Base-by-base conservation (phyloP, 176 grass and related monocot species). In the bread wheat (Triticum aestivum) region DNA sequence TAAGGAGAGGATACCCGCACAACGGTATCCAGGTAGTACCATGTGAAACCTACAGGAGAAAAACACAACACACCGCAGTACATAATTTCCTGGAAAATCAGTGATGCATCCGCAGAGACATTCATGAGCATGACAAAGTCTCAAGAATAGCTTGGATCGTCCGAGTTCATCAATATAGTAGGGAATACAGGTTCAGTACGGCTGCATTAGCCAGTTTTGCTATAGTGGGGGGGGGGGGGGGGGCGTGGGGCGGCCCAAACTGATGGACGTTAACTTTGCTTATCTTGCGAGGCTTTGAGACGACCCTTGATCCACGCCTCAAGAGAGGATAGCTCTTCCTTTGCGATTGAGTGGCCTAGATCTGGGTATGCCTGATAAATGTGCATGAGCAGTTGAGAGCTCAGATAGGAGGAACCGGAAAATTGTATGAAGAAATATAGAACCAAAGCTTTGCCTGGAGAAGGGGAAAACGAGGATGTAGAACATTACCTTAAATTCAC, bases 401-500 rank as follows among this genome's bases (percentile, higher is more conserved):
- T 39, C 62, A 79, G 18, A 35, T 8, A 67, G 1, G 65, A 66
- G 3, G 67, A 51, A 81, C 13, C 5, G 1, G 14, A 65, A 15
- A 26, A 5, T 33, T 33, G 39, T 9, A n/a, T 59, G 5, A 27
- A 49, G 37, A 58, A 74, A 1, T 3, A 69, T 17, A 6, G 34
- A 26, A 49, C 44, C 0, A 0, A 84, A 54, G n/a, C 2, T 67
- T 66, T 62, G 5, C 47, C 32, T 11, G 26, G 54, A 87, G 69
- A 18, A 20, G 15, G n/a, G 49, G 6, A 70, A 27, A 41, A 23
- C 2, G 9, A 38, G 3, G 8, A 23, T 62, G 45, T 0, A 64
- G 39, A 80, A 89, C 67, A 69, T 77, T 93, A 99, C 94, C 94
- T 96, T 94, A 70, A 96, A 99, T 82, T 94, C 94, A 76, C 88